Evolutionary conservation across 2,329 filamentous ascomycete species (phyloP).

Genomic region (Colletotrichum tofieldiae): DNA sequence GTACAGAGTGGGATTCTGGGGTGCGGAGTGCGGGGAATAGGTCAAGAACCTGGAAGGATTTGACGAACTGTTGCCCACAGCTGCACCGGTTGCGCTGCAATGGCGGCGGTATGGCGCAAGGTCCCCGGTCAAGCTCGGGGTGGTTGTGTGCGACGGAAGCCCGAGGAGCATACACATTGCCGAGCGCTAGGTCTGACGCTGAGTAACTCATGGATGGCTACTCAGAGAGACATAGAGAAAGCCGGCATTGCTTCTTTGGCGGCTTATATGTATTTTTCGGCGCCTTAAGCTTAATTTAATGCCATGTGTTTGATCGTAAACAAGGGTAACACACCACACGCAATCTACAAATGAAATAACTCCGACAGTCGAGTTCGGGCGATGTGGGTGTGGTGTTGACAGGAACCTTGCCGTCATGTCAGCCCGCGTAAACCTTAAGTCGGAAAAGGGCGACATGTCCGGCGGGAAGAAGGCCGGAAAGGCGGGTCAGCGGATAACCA

Average conservation of each 20-base stretch:
- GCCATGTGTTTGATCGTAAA: not conserved
- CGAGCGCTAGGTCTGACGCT: not conserved
- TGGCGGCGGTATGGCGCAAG: not conserved
- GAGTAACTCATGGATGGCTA: not conserved
- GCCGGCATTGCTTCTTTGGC: not conserved
- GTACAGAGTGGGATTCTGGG: not conserved
- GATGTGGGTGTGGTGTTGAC: not conserved
- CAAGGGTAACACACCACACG: too few relatives aligned
- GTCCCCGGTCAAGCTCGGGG: not conserved
- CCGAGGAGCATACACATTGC: not conserved
- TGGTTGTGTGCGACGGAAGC: not conserved
- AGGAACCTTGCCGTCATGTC: not conserved
- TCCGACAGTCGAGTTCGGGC: not conserved
- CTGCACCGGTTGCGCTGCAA: not conserved
- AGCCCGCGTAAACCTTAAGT: not conserved
- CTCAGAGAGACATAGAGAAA: not conserved
- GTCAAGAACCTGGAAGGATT: not conserved
- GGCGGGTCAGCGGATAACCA: not conserved
- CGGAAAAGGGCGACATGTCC: not conserved
- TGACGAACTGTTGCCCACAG: not conserved
- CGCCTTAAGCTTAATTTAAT: not conserved
- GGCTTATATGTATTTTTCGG: too few relatives aligned
- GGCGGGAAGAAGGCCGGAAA: not conserved
- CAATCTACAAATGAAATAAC: not conserved
- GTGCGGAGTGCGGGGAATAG: slow-evolving; percentile 14